phyloP scores from a whole-genome alignment of 1,284 basidiomycete genomes.

The Cutaneotrichosporon dermatis region DNA sequence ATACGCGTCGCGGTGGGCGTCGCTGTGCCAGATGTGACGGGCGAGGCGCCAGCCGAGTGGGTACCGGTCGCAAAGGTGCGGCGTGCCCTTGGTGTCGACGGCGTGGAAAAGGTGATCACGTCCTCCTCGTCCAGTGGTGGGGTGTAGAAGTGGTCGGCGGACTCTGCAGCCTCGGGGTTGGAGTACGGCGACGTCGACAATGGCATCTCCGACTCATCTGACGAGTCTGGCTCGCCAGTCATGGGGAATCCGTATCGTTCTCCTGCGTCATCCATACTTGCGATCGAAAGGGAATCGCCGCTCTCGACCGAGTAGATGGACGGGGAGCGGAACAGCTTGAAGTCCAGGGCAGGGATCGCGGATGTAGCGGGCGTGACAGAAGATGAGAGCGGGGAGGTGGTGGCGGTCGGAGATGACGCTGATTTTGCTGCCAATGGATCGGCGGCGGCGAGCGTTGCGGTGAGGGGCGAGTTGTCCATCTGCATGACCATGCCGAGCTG shows the following conservation, averaged over 20 bases:
- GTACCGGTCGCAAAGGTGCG: not conserved
- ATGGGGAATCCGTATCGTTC: not conserved
- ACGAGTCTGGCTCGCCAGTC: not conserved
- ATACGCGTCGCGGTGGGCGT: constrained; percentile 1
- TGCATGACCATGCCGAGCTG: constrained; percentile 15
- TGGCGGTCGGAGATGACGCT: not conserved
- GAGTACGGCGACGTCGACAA: not conserved
- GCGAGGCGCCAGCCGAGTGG: not conserved
- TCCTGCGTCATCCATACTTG: not conserved
- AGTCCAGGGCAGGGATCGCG: constrained; percentile 34
- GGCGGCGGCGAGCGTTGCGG: not conserved
- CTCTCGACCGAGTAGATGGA: constrained; percentile 39
- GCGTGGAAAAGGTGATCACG: constrained; percentile 5
- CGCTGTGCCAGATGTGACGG: constrained; percentile 1
- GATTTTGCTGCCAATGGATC: not conserved
- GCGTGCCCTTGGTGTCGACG: constrained; percentile 8
- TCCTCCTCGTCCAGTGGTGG: not conserved
- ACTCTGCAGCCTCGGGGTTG: not conserved
- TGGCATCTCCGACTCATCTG: not conserved
- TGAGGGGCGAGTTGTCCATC: not conserved
- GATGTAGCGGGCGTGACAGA: not conserved
- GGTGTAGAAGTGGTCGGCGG: not conserved
- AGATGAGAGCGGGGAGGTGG: constrained; percentile 12
- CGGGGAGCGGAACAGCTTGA: constrained; percentile 40
- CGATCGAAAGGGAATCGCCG: constrained; percentile 7